A percentile compares a stretch with the other conserved stretches of the same genome.
Conservation (phyloP, 768 basidiomycete species). For the Pulveroboletus sp. region DNA sequence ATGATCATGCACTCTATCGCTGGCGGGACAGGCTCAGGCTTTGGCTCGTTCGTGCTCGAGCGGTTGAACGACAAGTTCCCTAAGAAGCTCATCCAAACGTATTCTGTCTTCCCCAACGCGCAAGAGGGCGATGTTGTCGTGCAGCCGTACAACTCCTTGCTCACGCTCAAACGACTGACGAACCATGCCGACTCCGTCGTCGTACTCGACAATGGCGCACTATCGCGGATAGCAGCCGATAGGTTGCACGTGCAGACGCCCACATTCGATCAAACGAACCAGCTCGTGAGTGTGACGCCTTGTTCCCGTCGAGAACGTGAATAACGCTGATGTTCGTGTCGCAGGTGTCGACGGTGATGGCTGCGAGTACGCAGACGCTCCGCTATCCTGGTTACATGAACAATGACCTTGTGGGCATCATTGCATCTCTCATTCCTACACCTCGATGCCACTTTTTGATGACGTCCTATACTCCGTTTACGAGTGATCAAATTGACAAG, state of each 20-base stretch:
- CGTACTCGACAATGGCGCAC: conserved; percentile 93
- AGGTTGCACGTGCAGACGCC: conserved; percentile 83
- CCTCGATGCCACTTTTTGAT: conserved; percentile 97
- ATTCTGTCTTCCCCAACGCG: conserved; percentile 95
- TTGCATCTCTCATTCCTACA: conserved; percentile 94
- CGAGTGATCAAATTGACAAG: conserved; percentile 94
- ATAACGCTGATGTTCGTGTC: background rate
- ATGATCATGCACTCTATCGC: conserved; percentile 99
- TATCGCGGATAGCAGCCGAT: conserved; percentile 90
- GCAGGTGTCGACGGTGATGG: conserved; percentile 95
- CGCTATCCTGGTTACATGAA: conserved; percentile 99
- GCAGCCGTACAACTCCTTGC: conserved; percentile 94
- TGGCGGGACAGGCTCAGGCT: conserved; percentile 95
- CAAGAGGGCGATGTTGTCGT: conserved; percentile 96
- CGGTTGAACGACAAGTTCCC: conserved; percentile 96
- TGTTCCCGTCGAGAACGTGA: background rate
- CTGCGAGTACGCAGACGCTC: conserved; percentile 93
- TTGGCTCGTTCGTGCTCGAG: conserved; percentile 97
- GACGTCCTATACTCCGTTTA: conserved; percentile 99
- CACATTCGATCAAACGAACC: conserved; percentile 88
- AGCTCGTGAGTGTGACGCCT: conserved; percentile 51
- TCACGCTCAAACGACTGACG: conserved; percentile 88
- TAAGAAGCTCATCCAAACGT: conserved; percentile 98
- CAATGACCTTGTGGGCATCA: conserved; percentile 96
- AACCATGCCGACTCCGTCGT: conserved; percentile 98